Percentiles rank a stretch among this genome's conserved stretches.
phyloP scores from a whole-genome alignment of 768 basidiomycete species.

The Rhodotorula graminis region DNA sequence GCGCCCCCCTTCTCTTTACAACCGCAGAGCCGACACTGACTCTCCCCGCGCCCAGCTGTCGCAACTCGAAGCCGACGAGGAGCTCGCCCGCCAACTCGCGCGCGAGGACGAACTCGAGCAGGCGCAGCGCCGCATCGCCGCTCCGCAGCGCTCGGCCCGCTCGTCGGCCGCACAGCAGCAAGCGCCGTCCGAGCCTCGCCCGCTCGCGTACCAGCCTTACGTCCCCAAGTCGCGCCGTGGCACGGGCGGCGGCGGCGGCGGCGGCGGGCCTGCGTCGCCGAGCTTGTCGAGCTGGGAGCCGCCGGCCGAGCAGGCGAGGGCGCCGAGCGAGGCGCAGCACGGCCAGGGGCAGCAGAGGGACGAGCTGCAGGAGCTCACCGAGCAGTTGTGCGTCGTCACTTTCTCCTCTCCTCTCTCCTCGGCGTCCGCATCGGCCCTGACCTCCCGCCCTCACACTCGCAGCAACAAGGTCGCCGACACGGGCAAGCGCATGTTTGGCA shows the following conservation, averaged over 20 bases:
- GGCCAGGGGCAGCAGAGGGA: conserved; percentile 7
- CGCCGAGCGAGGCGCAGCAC: no score
- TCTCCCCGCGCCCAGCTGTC: neutral
- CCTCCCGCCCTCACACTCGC: no score
- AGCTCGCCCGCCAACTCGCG: conserved; percentile 26
- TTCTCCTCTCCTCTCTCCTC: neutral
- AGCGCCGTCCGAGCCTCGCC: neutral
- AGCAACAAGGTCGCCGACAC: conserved; percentile 35
- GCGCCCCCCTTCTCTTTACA: neutral
- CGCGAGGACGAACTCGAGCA: conserved; percentile 12
- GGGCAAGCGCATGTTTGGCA: conserved; percentile 28
- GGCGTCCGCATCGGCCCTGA: no score
- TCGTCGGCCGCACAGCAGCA: neutral
- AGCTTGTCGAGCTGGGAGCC: conserved; percentile 56
- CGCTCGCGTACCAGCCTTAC: conserved; percentile 26
- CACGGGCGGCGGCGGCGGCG: neutral
- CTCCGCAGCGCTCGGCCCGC: neutral
- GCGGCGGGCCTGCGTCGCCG: neutral
- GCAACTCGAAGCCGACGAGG: conserved; percentile 31
- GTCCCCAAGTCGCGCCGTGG: conserved; percentile 18
- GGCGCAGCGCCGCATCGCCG: conserved; percentile 6
- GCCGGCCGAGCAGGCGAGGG: conserved; percentile 48
- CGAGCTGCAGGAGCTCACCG: conserved; percentile 29
- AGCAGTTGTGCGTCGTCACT: conserved; percentile 26
- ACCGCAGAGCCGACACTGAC: neutral